phyloP scores from a whole-genome alignment of 768 basidiomycete genomes.

The Podaxis sp. region DNA sequence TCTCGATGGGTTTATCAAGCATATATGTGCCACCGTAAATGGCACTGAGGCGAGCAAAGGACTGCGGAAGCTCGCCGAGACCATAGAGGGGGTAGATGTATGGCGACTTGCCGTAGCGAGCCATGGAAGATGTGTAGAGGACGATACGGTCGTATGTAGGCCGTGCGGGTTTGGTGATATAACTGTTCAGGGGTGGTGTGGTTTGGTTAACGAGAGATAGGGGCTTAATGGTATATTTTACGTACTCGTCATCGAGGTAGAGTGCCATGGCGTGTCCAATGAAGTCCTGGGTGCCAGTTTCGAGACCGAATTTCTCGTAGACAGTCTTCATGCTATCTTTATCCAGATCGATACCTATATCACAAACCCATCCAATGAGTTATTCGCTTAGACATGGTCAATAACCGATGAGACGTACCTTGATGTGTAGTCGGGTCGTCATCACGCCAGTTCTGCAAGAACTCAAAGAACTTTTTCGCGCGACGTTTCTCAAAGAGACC shows the following conservation, averaged over 20 bases:
- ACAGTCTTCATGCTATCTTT: slow-evolving; percentile 90
- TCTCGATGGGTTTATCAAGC: slow-evolving; percentile 93
- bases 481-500: slow-evolving; percentile 98
- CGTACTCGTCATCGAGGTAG: slow-evolving; percentile 96
- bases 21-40: slow-evolving; percentile 99
- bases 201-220: not conserved
- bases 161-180: slow-evolving; percentile 89
- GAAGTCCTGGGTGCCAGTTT: slow-evolving; percentile 97
- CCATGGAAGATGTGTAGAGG: slow-evolving; percentile 98
- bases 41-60: slow-evolving; percentile 95
- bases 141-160: slow-evolving; percentile 92
- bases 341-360: slow-evolving; percentile 81
- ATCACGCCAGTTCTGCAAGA: slow-evolving; percentile 93
- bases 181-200: slow-evolving; percentile 45
- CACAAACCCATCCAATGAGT: not conserved
- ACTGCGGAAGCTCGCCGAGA: slow-evolving; percentile 97
- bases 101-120: slow-evolving; percentile 97
- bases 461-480: slow-evolving; percentile 98
- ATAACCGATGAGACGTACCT: slow-evolving; percentile 43
- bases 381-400: not conserved
- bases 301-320: slow-evolving; percentile 96
- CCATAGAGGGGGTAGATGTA: slow-evolving; percentile 99
- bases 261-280: slow-evolving; percentile 99
- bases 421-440: slow-evolving; percentile 96
- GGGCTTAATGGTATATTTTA: slow-evolving; percentile 17